Conservation (phyloP, 257 asterid genomes). For the Nicotiana knightiana region DNA sequence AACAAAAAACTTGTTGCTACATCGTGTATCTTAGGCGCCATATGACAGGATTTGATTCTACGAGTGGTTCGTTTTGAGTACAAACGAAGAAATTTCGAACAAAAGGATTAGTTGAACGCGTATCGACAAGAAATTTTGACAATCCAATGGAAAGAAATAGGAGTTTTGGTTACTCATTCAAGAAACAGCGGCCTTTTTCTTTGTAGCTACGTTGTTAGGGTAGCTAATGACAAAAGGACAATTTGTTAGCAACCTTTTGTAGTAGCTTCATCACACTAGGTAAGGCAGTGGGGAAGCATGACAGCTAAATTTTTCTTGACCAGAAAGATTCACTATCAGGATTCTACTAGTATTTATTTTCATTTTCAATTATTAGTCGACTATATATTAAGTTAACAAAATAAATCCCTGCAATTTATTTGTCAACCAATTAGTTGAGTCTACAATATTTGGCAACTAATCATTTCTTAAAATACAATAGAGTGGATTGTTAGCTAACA, state of each 20-base stretch:
- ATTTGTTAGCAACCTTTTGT: slow-evolving; percentile 8
- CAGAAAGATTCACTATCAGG: slow-evolving; percentile 15
- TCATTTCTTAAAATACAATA: neutral
- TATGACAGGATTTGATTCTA: too few relatives aligned
- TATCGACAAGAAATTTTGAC: too few relatives aligned
- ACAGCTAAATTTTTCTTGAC: slow-evolving; percentile 36
- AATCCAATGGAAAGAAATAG: too few relatives aligned
- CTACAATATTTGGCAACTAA: neutral
- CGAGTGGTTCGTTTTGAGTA: too few relatives aligned
- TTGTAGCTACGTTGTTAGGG: neutral
- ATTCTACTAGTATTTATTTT: neutral
- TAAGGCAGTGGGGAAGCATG: slow-evolving; percentile 33
- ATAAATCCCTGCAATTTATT: neutral
- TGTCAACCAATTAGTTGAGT: neutral
- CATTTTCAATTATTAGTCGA: neutral
- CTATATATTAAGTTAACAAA: neutral
- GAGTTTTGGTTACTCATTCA: neutral
- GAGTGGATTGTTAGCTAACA: neutral
- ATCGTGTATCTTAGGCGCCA: slow-evolving; percentile 12
- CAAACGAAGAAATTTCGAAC: too few relatives aligned
- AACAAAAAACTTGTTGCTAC: slow-evolving; percentile 12
- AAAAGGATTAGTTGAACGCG: too few relatives aligned
- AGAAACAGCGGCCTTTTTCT: slow-evolving; percentile 1
- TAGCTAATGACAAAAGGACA: slow-evolving; percentile 15
- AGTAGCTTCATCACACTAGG: slow-evolving; percentile 15